Base-by-base conservation (phyloP, 2,329 filamentous ascomycete genomes). In the Talaromyces albobiverticillius region DNA sequence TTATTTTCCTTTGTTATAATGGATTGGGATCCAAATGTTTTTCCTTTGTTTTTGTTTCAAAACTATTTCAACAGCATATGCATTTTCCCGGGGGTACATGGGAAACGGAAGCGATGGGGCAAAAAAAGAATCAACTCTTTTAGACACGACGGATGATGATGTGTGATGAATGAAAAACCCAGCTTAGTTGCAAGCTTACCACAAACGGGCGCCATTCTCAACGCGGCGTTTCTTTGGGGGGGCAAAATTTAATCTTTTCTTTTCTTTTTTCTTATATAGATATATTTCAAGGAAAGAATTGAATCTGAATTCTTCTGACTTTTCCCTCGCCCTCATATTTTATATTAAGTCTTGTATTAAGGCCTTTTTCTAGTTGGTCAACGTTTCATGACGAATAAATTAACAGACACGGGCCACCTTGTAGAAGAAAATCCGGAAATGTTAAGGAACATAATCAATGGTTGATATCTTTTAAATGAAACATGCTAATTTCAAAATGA, bases 161-260 rank as follows among this genome's bases (percentile, higher is more conserved):
- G 52, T 43, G 48, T 51, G 49, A 52, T 25, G 50, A 51, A 53
- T 40, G 25, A 43, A 45, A 45, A 29, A 16, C 23, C 34, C 31
- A 49, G 32, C 32, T 36, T 40, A 36, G n/a, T 45, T 46, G 50
- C 43, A 25, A 36, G 41, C 31, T 46, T 46, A 22, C 34, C 53
- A n/a, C n/a, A 57, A 57, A 55, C 49, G 51, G 53, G 55, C 55
- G 57, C 51, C 55, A 59, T 59, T 59, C 57, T 59, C 57, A 59
- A 59, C 54, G 50, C 54, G 57, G 55, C 55, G 55, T 57, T 57
- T 54, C 51, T 57, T 57, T 54, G 55, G 55, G 55, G 26, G n/a
- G n/a, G n/a, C n/a, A n/a, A 26, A 41, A 41, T 52, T 29, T 46
- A 38, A 13, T 45, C 32, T 43, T 45, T 34, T 29, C 32, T 32